These are phyloP conservation scores for Madurella fahalii DNA, from an alignment of 2,329 filamentous ascomycete genomes.

Conservation along the genomic window DNA sequence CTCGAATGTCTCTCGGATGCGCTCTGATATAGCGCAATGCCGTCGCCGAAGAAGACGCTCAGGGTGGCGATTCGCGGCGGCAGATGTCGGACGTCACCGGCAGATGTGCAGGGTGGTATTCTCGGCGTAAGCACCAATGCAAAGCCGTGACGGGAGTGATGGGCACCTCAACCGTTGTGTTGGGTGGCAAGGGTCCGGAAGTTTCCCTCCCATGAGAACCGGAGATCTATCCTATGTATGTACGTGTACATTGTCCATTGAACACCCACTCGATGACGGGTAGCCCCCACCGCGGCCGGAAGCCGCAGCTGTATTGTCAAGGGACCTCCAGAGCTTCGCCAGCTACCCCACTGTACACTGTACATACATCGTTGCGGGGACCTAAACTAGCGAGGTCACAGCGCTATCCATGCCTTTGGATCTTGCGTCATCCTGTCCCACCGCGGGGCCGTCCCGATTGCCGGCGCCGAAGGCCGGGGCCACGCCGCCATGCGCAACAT, in stretches of 20 bases:
- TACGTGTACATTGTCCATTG: too few relatives aligned
- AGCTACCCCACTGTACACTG: too few relatives aligned
- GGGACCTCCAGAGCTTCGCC: too few relatives aligned
- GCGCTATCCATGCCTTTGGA: not conserved
- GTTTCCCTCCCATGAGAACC: not conserved
- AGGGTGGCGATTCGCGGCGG: slow-evolving; percentile 6
- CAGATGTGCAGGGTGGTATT: slow-evolving; percentile 1
- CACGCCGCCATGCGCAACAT: not conserved
- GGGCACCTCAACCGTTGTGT: not conserved
- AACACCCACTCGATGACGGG: too few relatives aligned
- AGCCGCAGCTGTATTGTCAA: too few relatives aligned
- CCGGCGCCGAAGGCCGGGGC: not conserved
- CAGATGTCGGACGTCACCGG: slow-evolving; percentile 16
- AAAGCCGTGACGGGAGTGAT: not conserved
- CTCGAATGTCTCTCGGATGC: not conserved
- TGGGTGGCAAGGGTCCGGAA: not conserved
- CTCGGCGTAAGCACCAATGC: not conserved
- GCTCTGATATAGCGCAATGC: not conserved
- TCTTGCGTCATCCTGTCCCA: slow-evolving; percentile 11
- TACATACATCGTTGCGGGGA: too few relatives aligned
- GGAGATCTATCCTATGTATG: too few relatives aligned
- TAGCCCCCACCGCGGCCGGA: too few relatives aligned
- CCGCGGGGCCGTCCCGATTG: not conserved
- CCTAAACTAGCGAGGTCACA: not conserved
- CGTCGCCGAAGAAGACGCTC: not conserved